Conservation (phyloP, 441 rosid species). For the Pelargonium citronellum region DNA sequence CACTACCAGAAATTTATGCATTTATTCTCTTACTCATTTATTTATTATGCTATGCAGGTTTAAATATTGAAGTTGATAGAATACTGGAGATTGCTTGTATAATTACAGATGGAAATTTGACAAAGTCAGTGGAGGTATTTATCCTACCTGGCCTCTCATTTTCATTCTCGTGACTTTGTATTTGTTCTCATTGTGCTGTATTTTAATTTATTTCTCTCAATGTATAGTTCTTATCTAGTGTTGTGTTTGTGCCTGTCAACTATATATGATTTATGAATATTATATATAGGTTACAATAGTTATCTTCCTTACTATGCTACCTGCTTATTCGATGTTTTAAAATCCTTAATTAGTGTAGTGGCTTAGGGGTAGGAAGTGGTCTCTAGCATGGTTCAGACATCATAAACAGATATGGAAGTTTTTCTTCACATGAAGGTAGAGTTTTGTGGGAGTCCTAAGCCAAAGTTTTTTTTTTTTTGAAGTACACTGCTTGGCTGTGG, state of each 20-base stretch:
- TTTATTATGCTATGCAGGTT: constrained; percentile 38
- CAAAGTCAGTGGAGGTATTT: constrained; percentile 67
- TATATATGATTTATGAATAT: not conserved
- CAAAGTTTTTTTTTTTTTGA: no score
- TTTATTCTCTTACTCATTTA: not conserved
- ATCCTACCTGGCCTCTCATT: constrained; percentile 13
- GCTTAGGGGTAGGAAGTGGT: no score
- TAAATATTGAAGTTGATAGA: constrained; percentile 67
- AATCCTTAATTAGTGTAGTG: no score
- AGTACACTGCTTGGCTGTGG: not conserved
- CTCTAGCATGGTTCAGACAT: no score
- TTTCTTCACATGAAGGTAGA: no score
- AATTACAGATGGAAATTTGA: constrained; percentile 69
- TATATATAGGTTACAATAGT: no score
- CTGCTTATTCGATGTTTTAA: no score
- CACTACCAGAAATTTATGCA: not conserved
- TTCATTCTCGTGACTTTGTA: not conserved
- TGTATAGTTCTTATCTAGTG: not conserved
- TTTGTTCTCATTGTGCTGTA: not conserved
- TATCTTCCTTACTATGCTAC: no score
- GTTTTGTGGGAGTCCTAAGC: no score
- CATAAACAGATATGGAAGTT: not conserved
- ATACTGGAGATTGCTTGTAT: constrained; percentile 94
- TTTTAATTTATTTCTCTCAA: not conserved
- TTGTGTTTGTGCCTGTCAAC: not conserved